phyloP scores from a whole-genome alignment of 805 yeast genomes.

The Candida krabiensis region DNA sequence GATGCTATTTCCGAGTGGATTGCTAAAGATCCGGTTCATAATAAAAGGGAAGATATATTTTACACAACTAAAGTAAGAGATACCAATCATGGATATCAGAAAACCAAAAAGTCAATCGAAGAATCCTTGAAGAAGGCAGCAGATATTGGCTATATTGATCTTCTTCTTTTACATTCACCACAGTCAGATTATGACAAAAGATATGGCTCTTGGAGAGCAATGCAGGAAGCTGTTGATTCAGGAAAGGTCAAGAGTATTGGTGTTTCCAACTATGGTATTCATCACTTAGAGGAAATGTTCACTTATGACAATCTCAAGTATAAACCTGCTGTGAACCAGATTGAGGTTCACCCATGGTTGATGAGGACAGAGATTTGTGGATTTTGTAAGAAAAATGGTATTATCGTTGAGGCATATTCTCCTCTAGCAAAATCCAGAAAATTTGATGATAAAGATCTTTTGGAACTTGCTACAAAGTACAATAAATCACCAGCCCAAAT shows the following conservation, averaged over 20 bases:
- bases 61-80: slow-evolving; percentile 39
- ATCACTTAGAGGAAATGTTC: slow-evolving; percentile 53
- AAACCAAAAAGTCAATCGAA: slow-evolving; percentile 42
- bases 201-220: slow-evolving; percentile 50
- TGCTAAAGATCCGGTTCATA: slow-evolving; percentile 18
- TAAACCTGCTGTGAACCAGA: slow-evolving; percentile 48
- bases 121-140: slow-evolving; percentile 41
- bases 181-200: slow-evolving; percentile 39
- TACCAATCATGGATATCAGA: slow-evolving; percentile 32
- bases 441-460: slow-evolving; percentile 41
- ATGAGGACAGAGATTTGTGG: slow-evolving; percentile 43
- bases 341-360: slow-evolving; percentile 51
- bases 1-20: slow-evolving; percentile 52
- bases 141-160: slow-evolving; percentile 49
- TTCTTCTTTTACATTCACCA: slow-evolving; percentile 55
- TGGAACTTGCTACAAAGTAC: slow-evolving; percentile 47
- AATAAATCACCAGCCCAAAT: slow-evolving; percentile 54
- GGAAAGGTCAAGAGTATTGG: slow-evolving; percentile 57
- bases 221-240: slow-evolving; percentile 51
- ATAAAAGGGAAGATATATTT: slow-evolving; percentile 37
- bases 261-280: slow-evolving; percentile 60
- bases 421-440: slow-evolving; percentile 59
- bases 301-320: slow-evolving; percentile 41
- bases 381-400: slow-evolving; percentile 43
- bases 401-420: slow-evolving; percentile 58